A percentile compares a stretch with the other conserved stretches of the same genome.
Evolutionary conservation across 495 filamentous ascomycete genomes (phyloP).

Genomic region (Lichina pygmaea): DNA sequence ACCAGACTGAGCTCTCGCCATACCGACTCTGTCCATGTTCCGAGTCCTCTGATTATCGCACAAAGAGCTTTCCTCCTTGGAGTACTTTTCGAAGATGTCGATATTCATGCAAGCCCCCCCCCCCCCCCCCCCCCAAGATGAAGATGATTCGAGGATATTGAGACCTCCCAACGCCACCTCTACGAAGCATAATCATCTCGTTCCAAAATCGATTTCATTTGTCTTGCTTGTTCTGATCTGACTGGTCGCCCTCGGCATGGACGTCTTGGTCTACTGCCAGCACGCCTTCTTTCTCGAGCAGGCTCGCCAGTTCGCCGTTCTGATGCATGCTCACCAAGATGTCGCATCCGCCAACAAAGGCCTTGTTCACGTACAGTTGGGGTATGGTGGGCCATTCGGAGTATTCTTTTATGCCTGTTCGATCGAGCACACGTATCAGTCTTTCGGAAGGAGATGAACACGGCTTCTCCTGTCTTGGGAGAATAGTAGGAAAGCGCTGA

Average conservation of each 20-base stretch:
- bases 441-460: background rate
- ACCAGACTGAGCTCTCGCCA: too few species aligned
- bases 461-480: background rate
- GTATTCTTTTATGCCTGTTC: slow-evolving; percentile 83
- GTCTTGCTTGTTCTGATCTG: background rate
- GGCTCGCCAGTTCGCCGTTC: slow-evolving; percentile 72
- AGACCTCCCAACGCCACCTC: too few species aligned
- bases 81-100: too few species aligned
- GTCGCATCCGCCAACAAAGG: slow-evolving; percentile 92
- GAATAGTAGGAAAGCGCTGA: background rate
- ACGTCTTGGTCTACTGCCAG: slow-evolving; percentile 20
- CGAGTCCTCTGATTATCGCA: too few species aligned
- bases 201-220: background rate
- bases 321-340: slow-evolving; percentile 96
- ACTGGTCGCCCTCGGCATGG: slow-evolving; percentile 10
- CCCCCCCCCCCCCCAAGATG: too few species aligned
- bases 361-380: slow-evolving; percentile 80
- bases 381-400: slow-evolving; percentile 98
- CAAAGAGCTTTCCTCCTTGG: too few species aligned
- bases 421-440: background rate
- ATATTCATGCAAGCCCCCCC: too few species aligned
- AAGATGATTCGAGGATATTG: too few species aligned
- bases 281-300: slow-evolving; percentile 76
- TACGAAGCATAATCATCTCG: too few species aligned
- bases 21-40: too few species aligned